phyloP scores from a whole-genome alignment of 495 filamentous ascomycete species.

The Aspergillus nanangensis region DNA sequence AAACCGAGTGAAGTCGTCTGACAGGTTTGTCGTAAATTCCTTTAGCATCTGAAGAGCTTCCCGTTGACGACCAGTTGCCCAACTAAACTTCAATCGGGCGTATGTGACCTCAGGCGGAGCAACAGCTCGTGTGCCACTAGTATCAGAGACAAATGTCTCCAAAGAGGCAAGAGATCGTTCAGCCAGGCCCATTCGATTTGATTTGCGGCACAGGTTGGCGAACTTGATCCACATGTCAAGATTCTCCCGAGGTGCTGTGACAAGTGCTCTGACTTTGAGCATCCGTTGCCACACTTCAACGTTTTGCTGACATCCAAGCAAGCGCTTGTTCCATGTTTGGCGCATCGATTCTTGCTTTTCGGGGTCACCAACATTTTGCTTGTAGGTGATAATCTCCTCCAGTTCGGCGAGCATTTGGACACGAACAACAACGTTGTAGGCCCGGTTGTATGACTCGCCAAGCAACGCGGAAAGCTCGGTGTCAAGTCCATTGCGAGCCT shows the following conservation, averaged over 20 bases:
- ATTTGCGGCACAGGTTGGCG: slow-evolving; percentile 94
- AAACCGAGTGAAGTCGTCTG: slow-evolving; percentile 65
- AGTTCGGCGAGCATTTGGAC: slow-evolving; percentile 98
- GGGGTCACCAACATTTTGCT: slow-evolving; percentile 72
- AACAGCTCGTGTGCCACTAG: slow-evolving; percentile 44
- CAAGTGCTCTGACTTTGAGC: slow-evolving; percentile 89
- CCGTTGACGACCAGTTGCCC: slow-evolving; percentile 69
- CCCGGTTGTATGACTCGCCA: slow-evolving; percentile 93
- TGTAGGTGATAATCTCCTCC: slow-evolving; percentile 96
- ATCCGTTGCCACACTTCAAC: slow-evolving; percentile 98
- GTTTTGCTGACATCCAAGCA: slow-evolving; percentile 93
- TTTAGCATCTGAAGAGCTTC: slow-evolving; percentile 73
- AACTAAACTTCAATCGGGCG: slow-evolving; percentile 90
- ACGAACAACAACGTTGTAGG: slow-evolving; percentile 91
- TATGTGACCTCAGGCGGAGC: slow-evolving; percentile 79
- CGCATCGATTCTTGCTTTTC: slow-evolving; percentile 89
- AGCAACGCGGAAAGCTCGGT: slow-evolving; percentile 92
- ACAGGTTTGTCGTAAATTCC: slow-evolving; percentile 74
- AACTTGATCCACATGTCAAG: slow-evolving; percentile 99
- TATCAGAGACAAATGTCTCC: slow-evolving; percentile 57
- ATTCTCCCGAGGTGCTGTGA: slow-evolving; percentile 85
- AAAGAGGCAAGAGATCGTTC: slow-evolving; percentile 88
- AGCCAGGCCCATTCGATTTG: slow-evolving; percentile 88
- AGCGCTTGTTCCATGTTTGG: slow-evolving; percentile 87
- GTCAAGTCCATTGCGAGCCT: slow-evolving; percentile 88